Conservation (phyloP, 2,329 filamentous ascomycete species). For the Phialocephala sp. region DNA sequence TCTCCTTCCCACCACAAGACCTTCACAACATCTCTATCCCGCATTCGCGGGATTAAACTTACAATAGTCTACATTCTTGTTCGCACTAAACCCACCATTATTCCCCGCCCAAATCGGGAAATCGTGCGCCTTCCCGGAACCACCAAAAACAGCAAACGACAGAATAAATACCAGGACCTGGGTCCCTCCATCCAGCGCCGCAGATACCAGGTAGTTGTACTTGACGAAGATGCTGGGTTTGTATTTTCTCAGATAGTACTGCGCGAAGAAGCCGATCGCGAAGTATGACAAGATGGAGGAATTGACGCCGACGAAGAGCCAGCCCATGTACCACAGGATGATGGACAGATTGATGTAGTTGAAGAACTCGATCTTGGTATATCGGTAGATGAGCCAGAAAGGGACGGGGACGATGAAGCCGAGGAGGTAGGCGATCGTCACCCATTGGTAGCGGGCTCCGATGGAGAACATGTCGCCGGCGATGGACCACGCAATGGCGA, state of each 20-base stretch:
- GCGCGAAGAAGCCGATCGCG: conserved; percentile 44
- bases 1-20: neutral
- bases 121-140: conserved; percentile 32
- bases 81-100: conserved; percentile 22
- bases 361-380: conserved; percentile 34
- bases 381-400: conserved; percentile 40
- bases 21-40: neutral
- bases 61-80: conserved; percentile 31
- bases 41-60: conserved; percentile 32
- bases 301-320: conserved; percentile 51
- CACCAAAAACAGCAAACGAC: conserved; percentile 60
- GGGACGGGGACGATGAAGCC: conserved; percentile 52
- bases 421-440: conserved; percentile 49
- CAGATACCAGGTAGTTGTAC: conserved; percentile 79
- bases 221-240: conserved; percentile 76
- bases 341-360: conserved; percentile 49
- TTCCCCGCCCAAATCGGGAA: conserved; percentile 39
- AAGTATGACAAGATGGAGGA: conserved; percentile 45
- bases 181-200: conserved; percentile 72
- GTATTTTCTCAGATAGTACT: conserved; percentile 53
- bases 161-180: conserved; percentile 71
- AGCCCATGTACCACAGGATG: conserved; percentile 51
- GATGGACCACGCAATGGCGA: conserved; percentile 47
- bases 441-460: conserved; percentile 47
- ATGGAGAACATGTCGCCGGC: conserved; percentile 50